Evolutionary conservation across 2,329 filamentous ascomycete genomes (phyloP), one percentile per base, ranked within the genome.

Genomic region (Diplodia intermedia): DNA sequence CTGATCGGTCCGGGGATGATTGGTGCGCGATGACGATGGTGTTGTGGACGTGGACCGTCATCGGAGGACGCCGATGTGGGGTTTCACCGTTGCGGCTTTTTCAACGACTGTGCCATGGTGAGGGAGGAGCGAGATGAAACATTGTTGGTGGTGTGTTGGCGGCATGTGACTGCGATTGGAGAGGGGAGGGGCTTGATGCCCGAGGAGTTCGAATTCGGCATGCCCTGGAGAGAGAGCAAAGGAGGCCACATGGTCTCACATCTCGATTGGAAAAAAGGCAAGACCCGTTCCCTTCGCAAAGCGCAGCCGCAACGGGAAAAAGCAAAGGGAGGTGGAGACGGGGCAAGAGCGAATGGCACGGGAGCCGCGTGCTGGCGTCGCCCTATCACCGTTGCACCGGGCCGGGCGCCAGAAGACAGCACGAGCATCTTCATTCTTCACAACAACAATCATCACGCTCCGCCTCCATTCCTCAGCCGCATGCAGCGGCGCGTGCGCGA

Each of bases 381-480:
- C 26, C 57, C 57, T 61, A 49, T 61, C 36, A 29, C 55, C 55
- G 26, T 29, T 26, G 12, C 36, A 23, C 36, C 36, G 36, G 26
- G 36, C 36, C 36, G 36, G 26, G 36, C 33, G 33, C 54, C 33
- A 57, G n/a, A 33, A 33, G 31, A 29, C 55, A 43, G 57, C 26
- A 49, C 26, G 38, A 60, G 55, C 54, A 40, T 14, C 26, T 26
- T 20, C 57, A 61, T 61, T 50, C 57, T 50, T 50, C 40, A 61
- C 38, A 26, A 18, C 54, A 26, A 53, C n/a, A 33, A 33, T 29
- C 55, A 43, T 26, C 12, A 20, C 31, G 23, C 55, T 14, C 31
- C n/a, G 54, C 26, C 26, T 36, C 38, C 57, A 61, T 61, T 61
- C 57, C 57, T 47, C 56, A 61, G 40, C 54, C 50, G 50, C 23